Base-by-base conservation (phyloP, 139 green algal species). In the Chlorella sp. region DNA sequence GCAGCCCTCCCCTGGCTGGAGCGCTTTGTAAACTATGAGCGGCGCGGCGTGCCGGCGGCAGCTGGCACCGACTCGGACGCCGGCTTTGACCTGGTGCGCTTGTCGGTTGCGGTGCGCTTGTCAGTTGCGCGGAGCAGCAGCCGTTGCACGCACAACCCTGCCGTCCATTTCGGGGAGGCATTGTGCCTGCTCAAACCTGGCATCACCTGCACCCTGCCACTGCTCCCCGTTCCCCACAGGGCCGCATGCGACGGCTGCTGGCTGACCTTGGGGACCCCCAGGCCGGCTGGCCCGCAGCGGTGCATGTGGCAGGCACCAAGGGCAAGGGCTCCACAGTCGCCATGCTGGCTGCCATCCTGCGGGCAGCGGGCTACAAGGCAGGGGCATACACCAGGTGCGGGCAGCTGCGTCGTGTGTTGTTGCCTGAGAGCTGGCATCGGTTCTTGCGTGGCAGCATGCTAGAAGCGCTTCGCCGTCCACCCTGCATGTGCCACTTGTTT, bases 271-370 rank as follows among this genome's bases (percentile, higher is more conserved):
- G 93, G 1, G 65, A 93, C 30, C 95, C 95, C 2, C 92, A 98
- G 28, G 17, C 74, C 13, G 46, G 43, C 3, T 86, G 89, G 84
- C 85, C 78, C 22, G 70, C 64, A 19, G 91, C 89, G 2, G 88
- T 96, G 9, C 95, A 98, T 79, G 87, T 98, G 16, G 95, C 93
- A 8, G 95, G 95, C 51, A 98, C 92, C 73, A 98, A 98, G 84
- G 95, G 95, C 85, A 98, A 98, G 79, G 96, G 96, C 28, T 97
- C 94, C 68, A 93, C 90, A 11, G 90, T 86, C 0, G 78, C 92
- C 26, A 81, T 98, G 72, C 83, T 98, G 22, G 77, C 89, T 3
- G 51, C 44, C n/a, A 91, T 95, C 22, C 83, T 98, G n/a, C 67
- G 81, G 0, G 64, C 88, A 7, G 90, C 91, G 13, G 94, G 93